Evolutionary conservation across 129 eudicot genomes (phyloP).

Genomic region (Saussurea involucrata): DNA sequence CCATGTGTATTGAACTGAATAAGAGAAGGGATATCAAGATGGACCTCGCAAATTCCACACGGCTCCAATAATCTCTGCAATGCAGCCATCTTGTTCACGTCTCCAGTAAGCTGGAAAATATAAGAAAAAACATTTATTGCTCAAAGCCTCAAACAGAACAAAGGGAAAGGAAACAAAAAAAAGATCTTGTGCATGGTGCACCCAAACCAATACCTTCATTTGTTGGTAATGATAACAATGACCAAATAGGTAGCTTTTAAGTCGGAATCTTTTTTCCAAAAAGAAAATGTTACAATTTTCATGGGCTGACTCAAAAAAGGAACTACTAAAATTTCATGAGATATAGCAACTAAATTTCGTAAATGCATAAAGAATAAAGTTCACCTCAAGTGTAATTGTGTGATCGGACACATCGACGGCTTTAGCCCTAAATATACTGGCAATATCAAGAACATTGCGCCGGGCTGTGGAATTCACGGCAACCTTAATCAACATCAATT

Average conservation of each 20-base stretch:
- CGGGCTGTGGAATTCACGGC: slow-evolving; percentile 88
- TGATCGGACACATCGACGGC: slow-evolving; percentile 96
- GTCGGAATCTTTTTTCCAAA: neutral
- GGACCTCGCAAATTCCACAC: slow-evolving; percentile 88
- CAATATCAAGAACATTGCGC: slow-evolving; percentile 91
- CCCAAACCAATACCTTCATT: neutral
- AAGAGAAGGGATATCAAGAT: neutral
- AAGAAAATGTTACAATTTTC: neutral
- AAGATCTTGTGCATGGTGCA: neutral
- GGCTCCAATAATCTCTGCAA: slow-evolving; percentile 89
- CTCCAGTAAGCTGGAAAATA: slow-evolving; percentile 73
- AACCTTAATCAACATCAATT: slow-evolving; percentile 81
- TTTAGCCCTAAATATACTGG: slow-evolving; percentile 92
- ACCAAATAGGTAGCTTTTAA: neutral
- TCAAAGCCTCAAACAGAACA: neutral
- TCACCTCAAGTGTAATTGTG: slow-evolving; percentile 90
- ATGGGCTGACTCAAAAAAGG: neutral
- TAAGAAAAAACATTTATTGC: slow-evolving; percentile 5
- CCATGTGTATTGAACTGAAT: neutral
- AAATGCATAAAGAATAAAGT: neutral
- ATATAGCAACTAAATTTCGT: neutral
- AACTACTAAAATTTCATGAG: neutral
- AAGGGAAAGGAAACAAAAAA: neutral
- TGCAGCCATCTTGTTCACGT: slow-evolving; percentile 80
- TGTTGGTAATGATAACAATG: neutral